Base-by-base conservation (phyloP, 371 early-diverging fungal genomes). In the Mucor plumbeus region DNA sequence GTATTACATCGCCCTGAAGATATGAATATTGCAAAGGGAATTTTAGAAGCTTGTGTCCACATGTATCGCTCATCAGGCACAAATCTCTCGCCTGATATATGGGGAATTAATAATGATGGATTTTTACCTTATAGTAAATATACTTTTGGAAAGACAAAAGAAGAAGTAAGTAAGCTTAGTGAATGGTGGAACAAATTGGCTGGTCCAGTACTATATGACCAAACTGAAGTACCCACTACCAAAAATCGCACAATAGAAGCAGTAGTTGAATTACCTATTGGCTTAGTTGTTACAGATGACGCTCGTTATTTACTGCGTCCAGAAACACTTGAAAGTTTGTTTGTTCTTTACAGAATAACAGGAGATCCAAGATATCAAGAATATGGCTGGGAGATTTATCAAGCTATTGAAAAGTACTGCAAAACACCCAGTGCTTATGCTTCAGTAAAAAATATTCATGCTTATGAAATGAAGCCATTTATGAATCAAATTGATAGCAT, bases 291-390 rank as follows among this genome's bases (percentile, higher is more conserved):
- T n/a, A 14, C 38, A 5, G 13, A 40, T 34, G 56, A 64, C 41
- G 8, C 35, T 14, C 60, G 65, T 9, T 70, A 70, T 38, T 34
- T 70, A 7, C 33, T 70, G 17, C 54, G 70, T n/a, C 70, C 70
- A 17, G 95, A 94, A 80, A 89, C 90, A 0, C 69, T 93, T 36
- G 95, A 94, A 74, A 87, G 88, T 50, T 59, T 94, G 7, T 95
- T 86, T 79, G 77, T 87, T 26, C 61, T 91, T 40, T 93, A 85
- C 67, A 80, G 93, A 19, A 74, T 90, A 14, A 92, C 94, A 14
- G 89, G 91, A 1, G 86, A 93, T 65, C 80, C 73, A 14, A 84
- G 76, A 48, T 92, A 88, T 36, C 88, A 90, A 44, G 74, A 71
- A 33, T 65, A 62, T 40, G 91, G 90, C 1, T 90, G 89, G 88